These are phyloP conservation scores for Talaromyces sp. DNA, from an alignment of 2,329 filamentous ascomycete genomes.

Conservation along the genomic window DNA sequence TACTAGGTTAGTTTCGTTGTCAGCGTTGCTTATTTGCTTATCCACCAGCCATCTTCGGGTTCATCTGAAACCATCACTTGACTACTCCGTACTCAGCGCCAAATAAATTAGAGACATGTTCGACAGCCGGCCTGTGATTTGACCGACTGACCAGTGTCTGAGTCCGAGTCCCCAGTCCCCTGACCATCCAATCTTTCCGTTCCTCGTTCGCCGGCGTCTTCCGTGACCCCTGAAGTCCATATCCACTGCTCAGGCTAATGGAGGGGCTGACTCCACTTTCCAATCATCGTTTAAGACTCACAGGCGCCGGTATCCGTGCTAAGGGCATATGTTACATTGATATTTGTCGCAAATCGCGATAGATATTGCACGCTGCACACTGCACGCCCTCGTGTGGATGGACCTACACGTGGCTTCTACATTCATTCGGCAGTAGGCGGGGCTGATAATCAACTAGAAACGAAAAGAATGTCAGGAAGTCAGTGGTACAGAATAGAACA, in stretches of 20 bases:
- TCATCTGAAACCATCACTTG: slow-evolving; percentile 6
- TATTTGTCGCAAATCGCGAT: neutral
- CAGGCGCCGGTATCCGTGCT: neutral
- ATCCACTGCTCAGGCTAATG: neutral
- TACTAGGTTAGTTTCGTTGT: neutral
- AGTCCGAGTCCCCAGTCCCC: neutral
- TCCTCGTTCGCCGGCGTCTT: neutral
- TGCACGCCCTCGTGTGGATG: neutral
- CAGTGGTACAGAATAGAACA: neutral
- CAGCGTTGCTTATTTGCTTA: slow-evolving; percentile 1
- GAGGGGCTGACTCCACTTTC: slow-evolving; percentile 7
- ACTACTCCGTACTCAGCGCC: neutral
- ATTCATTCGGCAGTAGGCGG: too few relatives aligned
- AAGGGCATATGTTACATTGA: neutral
- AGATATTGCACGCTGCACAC: neutral
- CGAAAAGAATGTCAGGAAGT: neutral
- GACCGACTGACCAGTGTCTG: slow-evolving; percentile 1
- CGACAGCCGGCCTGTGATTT: neutral
- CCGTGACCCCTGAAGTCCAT: slow-evolving; percentile 4
- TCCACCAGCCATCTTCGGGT: neutral
- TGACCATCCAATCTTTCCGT: slow-evolving; percentile 6
- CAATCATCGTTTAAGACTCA: neutral
- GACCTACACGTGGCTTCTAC: neutral
- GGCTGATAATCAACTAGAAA: neutral
- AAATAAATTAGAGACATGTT: neutral